These are phyloP conservation scores for Alopecurus myosuroides DNA, from an alignment of 176 grass and related monocot species.

Conservation along the genomic window DNA sequence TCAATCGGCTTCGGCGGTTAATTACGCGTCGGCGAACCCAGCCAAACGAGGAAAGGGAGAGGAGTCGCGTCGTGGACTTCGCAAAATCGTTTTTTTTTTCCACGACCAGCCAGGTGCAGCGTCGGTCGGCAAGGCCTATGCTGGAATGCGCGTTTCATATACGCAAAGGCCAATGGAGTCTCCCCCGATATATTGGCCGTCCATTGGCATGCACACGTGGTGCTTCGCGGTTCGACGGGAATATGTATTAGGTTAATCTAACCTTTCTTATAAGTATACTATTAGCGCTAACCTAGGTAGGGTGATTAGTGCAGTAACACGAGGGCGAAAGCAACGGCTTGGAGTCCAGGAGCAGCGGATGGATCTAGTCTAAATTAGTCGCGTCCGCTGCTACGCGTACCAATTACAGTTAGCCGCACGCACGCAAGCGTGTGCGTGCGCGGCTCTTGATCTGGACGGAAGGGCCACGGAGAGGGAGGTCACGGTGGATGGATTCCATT, in stretches of 20 bases:
- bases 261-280: too few species aligned
- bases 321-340: neutral
- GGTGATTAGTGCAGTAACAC: neutral
- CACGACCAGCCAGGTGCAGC: neutral
- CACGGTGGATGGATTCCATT: neutral
- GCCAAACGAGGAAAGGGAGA: neutral
- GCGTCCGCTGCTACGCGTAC: neutral
- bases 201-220: neutral
- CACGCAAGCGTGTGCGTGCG: neutral
- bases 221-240: neutral
- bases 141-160: constrained; percentile 6
- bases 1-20: neutral
- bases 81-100: too few species aligned
- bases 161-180: neutral
- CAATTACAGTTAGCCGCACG: neutral
- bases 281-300: neutral
- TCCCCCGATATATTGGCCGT: neutral
- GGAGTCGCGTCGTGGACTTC: neutral
- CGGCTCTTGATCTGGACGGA: neutral
- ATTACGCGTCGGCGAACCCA: neutral
- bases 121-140: neutral
- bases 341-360: neutral
- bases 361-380: too few species aligned
- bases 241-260: neutral
- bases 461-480: neutral